phyloP scores from a whole-genome alignment of 768 basidiomycete genomes.

The Boletus vermiculosoides region DNA sequence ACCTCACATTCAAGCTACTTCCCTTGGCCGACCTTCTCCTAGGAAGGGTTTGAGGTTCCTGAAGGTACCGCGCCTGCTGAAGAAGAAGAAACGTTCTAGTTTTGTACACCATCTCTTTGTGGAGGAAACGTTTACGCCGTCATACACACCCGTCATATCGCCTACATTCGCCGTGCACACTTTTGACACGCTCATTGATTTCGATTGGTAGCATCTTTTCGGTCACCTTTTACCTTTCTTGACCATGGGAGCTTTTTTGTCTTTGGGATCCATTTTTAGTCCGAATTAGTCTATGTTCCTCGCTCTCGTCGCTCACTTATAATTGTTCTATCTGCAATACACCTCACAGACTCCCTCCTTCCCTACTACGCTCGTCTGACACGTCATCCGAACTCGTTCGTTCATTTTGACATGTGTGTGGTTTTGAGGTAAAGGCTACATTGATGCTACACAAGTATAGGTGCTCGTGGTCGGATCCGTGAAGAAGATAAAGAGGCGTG shows the following conservation, averaged over 20 bases:
- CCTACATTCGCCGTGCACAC: conserved; percentile 2
- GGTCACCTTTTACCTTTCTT: conserved; percentile 10
- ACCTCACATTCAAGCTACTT: conserved; percentile 18
- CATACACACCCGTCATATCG: conserved; percentile 8
- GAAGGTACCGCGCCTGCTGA: conserved; percentile 55
- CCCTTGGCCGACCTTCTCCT: conserved; percentile 15
- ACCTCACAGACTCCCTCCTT: conserved; percentile 24
- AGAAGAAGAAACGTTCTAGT: conserved; percentile 79
- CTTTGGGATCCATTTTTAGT: background rate
- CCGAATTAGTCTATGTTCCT: conserved; percentile 22
- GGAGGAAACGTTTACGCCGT: conserved; percentile 8
- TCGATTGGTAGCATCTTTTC: conserved; percentile 12
- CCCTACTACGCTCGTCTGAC: background rate
- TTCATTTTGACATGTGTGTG: conserved; percentile 2
- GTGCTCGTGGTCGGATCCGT: conserved; percentile 19
- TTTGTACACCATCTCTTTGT: conserved; percentile 15
- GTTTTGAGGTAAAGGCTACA: conserved; percentile 30
- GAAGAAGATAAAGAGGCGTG: background rate
- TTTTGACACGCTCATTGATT: conserved; percentile 20
- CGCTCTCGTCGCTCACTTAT: conserved; percentile 21
- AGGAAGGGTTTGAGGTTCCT: conserved; percentile 95
- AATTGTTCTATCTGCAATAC: conserved; percentile 29
- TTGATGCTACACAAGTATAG: conserved; percentile 22
- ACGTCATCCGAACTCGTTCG: conserved; percentile 1
- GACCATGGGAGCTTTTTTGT: conserved; percentile 2